Base-by-base conservation (phyloP, 768 basidiomycete species). In the Kwoniella sp. region DNA sequence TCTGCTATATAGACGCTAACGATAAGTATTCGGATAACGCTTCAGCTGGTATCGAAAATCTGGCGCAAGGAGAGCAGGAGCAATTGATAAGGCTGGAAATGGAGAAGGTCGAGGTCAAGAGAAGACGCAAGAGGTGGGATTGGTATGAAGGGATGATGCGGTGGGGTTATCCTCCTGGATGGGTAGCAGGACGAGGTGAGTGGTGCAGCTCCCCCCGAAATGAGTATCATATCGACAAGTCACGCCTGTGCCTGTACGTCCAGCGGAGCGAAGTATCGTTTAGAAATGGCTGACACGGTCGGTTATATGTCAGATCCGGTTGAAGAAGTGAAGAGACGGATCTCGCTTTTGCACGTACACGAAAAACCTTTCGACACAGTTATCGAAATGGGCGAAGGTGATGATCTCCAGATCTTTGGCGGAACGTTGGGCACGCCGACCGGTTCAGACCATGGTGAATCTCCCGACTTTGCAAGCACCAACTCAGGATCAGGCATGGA, bases 161-260 rank as follows among this genome's bases (percentile, higher is more conserved):
- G 21, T 77, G 75, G 75, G 75, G 75, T 21, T 77, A 74, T 65
- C 73, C 75, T 7, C 69, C 69, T 7, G 75, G 75, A 3, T 77
- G 69, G 68, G 60, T 72, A 7, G 58, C 70, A 4, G 60, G 47
- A 1, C 68, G 62, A 55, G 68, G 74, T 76, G 27, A 60, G 74
- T 46, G 22, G 40, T 10, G 36, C n/a, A n/a, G n/a, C n/a, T n/a
- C n/a, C n/a, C n/a, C n/a, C n/a, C n/a, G n/a, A n/a, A n/a, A n/a
- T n/a, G n/a, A n/a, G n/a, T n/a, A n/a, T n/a, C n/a, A n/a, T n/a
- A n/a, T n/a, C n/a, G n/a, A n/a, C n/a, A n/a, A n/a, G n/a, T n/a
- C n/a, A n/a, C n/a, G n/a, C n/a, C n/a, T n/a, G n/a, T n/a, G n/a
- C n/a, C n/a, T n/a, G n/a, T n/a, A n/a, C n/a, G n/a, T n/a, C n/a